A percentile compares a stretch with the other conserved stretches of the same genome.
Conservation (phyloP, 1,284 basidiomycete species). For the Pisolithus thermaeus region DNA sequence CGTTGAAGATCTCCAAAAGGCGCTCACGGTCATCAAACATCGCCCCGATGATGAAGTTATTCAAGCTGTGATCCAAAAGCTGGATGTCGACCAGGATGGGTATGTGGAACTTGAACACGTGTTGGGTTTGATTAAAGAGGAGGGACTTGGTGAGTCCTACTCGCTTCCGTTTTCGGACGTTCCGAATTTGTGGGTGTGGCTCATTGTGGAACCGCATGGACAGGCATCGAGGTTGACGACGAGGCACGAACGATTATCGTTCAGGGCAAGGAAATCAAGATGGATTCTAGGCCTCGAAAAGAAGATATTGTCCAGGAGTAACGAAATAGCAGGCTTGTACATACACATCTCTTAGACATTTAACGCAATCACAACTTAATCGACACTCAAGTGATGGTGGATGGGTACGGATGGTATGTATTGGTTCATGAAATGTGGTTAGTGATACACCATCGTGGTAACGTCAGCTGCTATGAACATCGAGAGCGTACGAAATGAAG, state of each 20-base stretch:
- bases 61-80: constrained; percentile 83
- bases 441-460: background rate
- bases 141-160: constrained; percentile 57
- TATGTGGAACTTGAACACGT: constrained; percentile 88
- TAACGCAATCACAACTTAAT: background rate
- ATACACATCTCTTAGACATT: background rate
- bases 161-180: constrained; percentile 3
- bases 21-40: constrained; percentile 92
- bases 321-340: constrained; percentile 5
- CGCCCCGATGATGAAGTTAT: constrained; percentile 89
- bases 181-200: background rate
- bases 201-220: constrained; percentile 7
- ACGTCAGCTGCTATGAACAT: background rate
- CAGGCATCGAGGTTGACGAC: constrained; percentile 66
- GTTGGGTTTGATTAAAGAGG: constrained; percentile 71
- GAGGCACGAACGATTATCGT: constrained; percentile 70
- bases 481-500: constrained; percentile 2
- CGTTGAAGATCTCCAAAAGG: constrained; percentile 85
- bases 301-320: constrained; percentile 83
- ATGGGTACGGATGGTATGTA: background rate
- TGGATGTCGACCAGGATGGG: constrained; percentile 95
- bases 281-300: constrained; percentile 71
- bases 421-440: background rate
- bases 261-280: constrained; percentile 67
- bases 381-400: background rate